Conservation (phyloP, 139 green algal genomes). For the Chlorella sp. region DNA sequence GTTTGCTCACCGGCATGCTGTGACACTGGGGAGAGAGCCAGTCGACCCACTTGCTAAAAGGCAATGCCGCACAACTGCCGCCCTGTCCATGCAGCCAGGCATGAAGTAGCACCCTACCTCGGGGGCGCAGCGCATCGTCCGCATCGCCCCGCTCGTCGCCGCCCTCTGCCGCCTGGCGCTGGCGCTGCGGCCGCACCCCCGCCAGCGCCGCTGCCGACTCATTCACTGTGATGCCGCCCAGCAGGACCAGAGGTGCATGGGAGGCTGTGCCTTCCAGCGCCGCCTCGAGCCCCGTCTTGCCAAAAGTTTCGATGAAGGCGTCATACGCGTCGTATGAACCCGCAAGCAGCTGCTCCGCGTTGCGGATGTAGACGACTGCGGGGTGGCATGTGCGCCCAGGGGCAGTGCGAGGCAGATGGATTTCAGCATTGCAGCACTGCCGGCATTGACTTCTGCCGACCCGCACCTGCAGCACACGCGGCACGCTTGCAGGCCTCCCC, state of each 20-base stretch:
- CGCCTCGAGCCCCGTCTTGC: neutral
- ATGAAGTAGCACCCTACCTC: neutral
- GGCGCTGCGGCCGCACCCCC: conserved; percentile 4
- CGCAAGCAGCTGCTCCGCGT: conserved; percentile 18
- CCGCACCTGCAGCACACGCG: no score
- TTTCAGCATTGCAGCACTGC: neutral
- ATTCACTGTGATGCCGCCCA: neutral
- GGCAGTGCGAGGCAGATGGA: no score
- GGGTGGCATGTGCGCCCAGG: no score
- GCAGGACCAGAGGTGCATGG: conserved; percentile 26
- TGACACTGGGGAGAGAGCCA: no score
- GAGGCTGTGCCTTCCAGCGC: neutral
- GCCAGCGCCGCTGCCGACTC: conserved; percentile 17
- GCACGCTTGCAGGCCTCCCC: no score
- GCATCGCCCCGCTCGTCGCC: neutral
- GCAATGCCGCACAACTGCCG: no score
- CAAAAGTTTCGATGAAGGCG: neutral
- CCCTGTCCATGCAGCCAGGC: neutral
- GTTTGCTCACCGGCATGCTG: no score
- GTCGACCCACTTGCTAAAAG: no score
- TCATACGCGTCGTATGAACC: neutral
- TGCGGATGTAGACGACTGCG: conserved; percentile 33
- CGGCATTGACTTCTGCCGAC: no score
- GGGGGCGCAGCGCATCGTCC: neutral
- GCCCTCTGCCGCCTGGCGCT: neutral